A percentile compares a stretch with the other conserved stretches of the same genome.
Conservation (phyloP, 805 yeast species). For the Barnettozyma botsteinii region DNA sequence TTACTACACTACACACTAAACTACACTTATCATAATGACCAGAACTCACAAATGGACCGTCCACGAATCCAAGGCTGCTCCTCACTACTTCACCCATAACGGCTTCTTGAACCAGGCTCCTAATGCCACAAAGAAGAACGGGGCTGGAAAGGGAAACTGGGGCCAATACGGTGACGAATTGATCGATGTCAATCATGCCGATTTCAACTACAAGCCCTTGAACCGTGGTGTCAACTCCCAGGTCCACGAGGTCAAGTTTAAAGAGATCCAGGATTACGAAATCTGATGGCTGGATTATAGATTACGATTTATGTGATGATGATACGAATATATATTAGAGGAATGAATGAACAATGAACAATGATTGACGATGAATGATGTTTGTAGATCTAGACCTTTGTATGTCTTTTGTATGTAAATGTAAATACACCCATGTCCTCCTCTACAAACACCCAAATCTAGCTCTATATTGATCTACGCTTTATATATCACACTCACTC, state of each 20-base stretch:
- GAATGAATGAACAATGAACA: too few species aligned
- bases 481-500: too few species aligned
- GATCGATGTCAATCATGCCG: slow-evolving; percentile 46
- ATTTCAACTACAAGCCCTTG: slow-evolving; percentile 39
- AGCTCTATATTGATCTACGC: too few species aligned
- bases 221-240: slow-evolving; percentile 46
- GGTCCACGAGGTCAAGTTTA: slow-evolving; percentile 36
- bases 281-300: neutral
- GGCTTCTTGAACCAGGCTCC: slow-evolving; percentile 69
- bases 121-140: slow-evolving; percentile 70
- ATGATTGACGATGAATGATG: too few species aligned
- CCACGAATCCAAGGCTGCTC: slow-evolving; percentile 52
- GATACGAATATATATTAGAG: neutral
- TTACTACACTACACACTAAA: too few species aligned
- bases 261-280: slow-evolving; percentile 9
- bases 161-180: slow-evolving; percentile 78
- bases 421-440: too few species aligned
- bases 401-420: too few species aligned
- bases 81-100: slow-evolving; percentile 74
- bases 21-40: too few species aligned
- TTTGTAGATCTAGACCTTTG: too few species aligned
- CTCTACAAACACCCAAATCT: too few species aligned
- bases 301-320: slow-evolving; percentile 4
- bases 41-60: slow-evolving; percentile 74
- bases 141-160: slow-evolving; percentile 87